Evolutionary conservation across 805 yeast genomes (phyloP), one percentile per base, ranked within the genome.

Genomic region (Candida coquimbonensis): DNA sequence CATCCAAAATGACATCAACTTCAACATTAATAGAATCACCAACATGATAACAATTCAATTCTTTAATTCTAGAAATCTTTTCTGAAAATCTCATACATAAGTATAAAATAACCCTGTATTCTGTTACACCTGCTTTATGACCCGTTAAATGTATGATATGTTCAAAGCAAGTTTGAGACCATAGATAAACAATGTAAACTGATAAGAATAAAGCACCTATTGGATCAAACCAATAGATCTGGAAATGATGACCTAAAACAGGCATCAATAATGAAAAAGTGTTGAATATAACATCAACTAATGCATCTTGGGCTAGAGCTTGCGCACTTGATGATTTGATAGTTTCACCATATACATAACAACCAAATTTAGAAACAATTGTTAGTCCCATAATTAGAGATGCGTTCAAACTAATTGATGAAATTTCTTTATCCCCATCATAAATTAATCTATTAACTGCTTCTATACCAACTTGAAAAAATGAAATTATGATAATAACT

Each of bases 221-320:
- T 1, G 93, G 80, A 65, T 85, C 95, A 38, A 82, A 55, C 87
- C 88, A 82, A 83, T 87, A 81, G 16, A 72, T 54, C 17, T 72
- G 61, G 16, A 73, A 60, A n/a, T 60, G 53, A 45, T 70, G 66
- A 1, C 91, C 91, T 1, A 74, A 38, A 0, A 81, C 50, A 0
- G 95, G 95, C 71, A 85, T 83, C 14, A 85, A 49, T 25, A 86
- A 72, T 1, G 93, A 84, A 38, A 83, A 82, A 1, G 73, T 55
- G 64, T 86, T 86, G 69, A 85, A 85, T 4, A 84, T 73, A 31
- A 85, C 75, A 61, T 86, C 95, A 1, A 90, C 85, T 63, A 74
- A 70, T 0, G 93, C 93, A 63, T 86, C 95, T 61, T 84, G 91
- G 2, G 90, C 87, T 45, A 85, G 66, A 0, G 95, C 95, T 56